phyloP scores from a whole-genome alignment of 306 rosid genomes.

The Corylus heterophylla region DNA sequence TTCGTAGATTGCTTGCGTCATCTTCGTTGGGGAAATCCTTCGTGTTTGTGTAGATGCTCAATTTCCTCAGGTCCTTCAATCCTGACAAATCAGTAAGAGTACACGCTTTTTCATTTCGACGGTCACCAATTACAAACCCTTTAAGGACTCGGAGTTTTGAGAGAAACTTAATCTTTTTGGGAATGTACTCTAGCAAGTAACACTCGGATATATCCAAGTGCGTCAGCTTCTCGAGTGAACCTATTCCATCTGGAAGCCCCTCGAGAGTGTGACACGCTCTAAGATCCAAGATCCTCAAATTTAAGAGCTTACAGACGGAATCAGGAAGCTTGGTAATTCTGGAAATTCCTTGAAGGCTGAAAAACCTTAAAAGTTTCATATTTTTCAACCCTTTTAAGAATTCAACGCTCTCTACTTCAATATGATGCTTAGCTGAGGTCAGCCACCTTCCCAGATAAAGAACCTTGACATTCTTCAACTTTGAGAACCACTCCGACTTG shows the following conservation, averaged over 20 bases:
- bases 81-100: not conserved
- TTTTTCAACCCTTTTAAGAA: conserved; percentile 17
- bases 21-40: too few species aligned
- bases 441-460: conserved; percentile 35
- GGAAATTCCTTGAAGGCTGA: conserved; percentile 37
- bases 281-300: conserved; percentile 36
- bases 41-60: conserved; percentile 20
- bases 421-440: conserved; percentile 16
- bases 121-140: conserved; percentile 19
- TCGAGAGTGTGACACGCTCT: conserved; percentile 38
- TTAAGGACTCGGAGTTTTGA: conserved; percentile 24
- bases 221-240: conserved; percentile 10
- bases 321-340: conserved; percentile 17
- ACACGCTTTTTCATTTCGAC: not conserved
- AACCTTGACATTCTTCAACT: conserved; percentile 7
- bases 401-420: conserved; percentile 1
- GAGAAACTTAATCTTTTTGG: conserved; percentile 3
- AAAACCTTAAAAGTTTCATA: conserved; percentile 21
- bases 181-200: conserved; percentile 28
- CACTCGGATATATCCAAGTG: conserved; percentile 40
- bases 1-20: not conserved
- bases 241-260: conserved; percentile 6
- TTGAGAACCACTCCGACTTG: conserved; percentile 28
- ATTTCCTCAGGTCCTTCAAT: not conserved
- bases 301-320: not conserved